A percentile compares a stretch with the other conserved stretches of the same genome.
phyloP scores from a whole-genome alignment of 2,329 filamentous ascomycete species.

The Karstenula rhodostoma region DNA sequence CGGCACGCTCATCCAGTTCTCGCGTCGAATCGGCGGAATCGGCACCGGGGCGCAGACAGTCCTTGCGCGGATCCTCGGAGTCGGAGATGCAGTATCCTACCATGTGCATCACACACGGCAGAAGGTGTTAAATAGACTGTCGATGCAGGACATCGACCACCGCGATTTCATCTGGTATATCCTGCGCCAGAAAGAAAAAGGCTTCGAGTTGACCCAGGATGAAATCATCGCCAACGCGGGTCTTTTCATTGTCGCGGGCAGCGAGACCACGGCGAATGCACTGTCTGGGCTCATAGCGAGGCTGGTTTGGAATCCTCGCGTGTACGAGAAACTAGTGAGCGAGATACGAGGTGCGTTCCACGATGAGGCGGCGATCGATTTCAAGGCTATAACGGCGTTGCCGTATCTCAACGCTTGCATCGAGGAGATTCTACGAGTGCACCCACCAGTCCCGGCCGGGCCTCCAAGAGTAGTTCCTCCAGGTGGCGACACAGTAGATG shows the following conservation, averaged over 20 bases:
- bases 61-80: conserved; percentile 22
- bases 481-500: conserved; percentile 38
- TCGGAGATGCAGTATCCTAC: conserved; percentile 16
- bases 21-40: conserved; percentile 19
- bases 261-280: conserved; percentile 32
- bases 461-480: conserved; percentile 36
- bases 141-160: conserved; percentile 22
- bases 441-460: conserved; percentile 52
- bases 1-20: conserved; percentile 20
- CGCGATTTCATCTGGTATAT: conserved; percentile 31
- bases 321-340: conserved; percentile 20
- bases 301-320: conserved; percentile 24
- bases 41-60: conserved; percentile 22
- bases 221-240: conserved; percentile 28
- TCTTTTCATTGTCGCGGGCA: conserved; percentile 28
- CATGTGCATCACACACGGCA: conserved; percentile 24
- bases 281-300: conserved; percentile 30
- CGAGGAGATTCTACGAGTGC: conserved; percentile 53
- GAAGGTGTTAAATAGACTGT: conserved; percentile 25
- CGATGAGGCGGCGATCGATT: conserved; percentile 27
- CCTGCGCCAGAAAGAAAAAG: conserved; percentile 17
- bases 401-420: conserved; percentile 53
- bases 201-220: conserved; percentile 18
- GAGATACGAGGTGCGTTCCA: conserved; percentile 26
- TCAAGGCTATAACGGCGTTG: conserved; percentile 22